Percentiles rank a stretch among this genome's conserved stretches.
phyloP scores from a whole-genome alignment of 345 rosid species.

The Pistacia integerrima region DNA sequence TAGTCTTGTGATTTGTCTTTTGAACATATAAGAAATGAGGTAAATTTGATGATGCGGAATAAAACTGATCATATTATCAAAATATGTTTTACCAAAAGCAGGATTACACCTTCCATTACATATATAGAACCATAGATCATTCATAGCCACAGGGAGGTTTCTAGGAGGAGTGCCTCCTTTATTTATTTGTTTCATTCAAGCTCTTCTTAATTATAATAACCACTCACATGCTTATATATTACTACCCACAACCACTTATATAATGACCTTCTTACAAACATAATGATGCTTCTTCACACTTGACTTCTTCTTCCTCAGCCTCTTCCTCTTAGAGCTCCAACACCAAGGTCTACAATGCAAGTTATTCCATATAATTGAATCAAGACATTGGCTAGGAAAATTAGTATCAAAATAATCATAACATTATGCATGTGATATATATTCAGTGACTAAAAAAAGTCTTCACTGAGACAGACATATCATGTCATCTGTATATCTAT shows the following conservation, averaged over 20 bases:
- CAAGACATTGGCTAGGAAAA: not conserved
- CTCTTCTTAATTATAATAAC: conserved; percentile 19
- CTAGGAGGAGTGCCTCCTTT: conserved; percentile 32
- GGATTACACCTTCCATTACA: conserved; percentile 8
- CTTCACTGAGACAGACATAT: no score
- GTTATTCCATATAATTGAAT: conserved; percentile 11
- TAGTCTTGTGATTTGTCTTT: conserved; percentile 13
- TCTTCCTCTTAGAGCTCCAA: conserved; percentile 61
- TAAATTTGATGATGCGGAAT: not conserved
- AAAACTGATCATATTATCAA: not conserved
- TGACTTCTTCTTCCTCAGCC: conserved; percentile 23
- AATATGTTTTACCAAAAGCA: not conserved
- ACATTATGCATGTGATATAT: not conserved
- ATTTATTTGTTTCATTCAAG: conserved; percentile 28
- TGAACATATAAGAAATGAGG: not conserved
- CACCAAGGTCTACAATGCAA: conserved; percentile 59
- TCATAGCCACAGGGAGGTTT: conserved; percentile 3
- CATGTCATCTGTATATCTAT: no score
- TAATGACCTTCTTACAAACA: conserved; percentile 23
- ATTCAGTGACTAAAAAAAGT: no score
- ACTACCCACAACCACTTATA: conserved; percentile 6
- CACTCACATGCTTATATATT: conserved; percentile 22
- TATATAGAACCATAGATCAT: not conserved
- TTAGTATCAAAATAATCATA: not conserved
- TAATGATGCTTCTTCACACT: conserved; percentile 6